These are phyloP conservation scores for Saturnispora serradocipensis DNA, from an alignment of 805 yeast species.

Conservation along the genomic window DNA sequence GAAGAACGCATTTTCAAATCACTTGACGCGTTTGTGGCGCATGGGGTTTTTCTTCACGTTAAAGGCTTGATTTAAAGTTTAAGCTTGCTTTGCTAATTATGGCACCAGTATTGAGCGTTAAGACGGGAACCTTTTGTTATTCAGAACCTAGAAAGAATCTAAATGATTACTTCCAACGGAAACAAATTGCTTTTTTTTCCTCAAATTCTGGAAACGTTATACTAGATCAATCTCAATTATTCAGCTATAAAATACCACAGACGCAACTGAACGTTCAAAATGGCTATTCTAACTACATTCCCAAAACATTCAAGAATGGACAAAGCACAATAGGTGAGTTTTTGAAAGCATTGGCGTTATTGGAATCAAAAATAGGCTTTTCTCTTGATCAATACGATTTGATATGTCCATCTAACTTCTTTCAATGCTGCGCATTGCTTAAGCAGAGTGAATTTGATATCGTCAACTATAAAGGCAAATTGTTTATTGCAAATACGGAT, in stretches of 20 bases:
- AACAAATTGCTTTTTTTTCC: conserved; percentile 8
- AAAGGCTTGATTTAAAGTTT: not conserved
- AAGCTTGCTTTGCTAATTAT: not conserved
- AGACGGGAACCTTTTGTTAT: not conserved
- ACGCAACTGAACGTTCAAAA: conserved; percentile 6
- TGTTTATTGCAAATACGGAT: conserved; percentile 10
- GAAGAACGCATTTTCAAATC: no score
- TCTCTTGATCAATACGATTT: not conserved
- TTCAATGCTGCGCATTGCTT: conserved; percentile 9
- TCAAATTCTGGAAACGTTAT: not conserved
- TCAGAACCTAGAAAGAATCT: not conserved
- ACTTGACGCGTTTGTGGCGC: not conserved
- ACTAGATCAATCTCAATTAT: conserved; percentile 3
- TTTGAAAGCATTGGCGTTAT: not conserved
- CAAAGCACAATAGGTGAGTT: conserved; percentile 8
- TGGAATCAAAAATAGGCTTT: not conserved
- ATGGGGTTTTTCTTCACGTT: not conserved
- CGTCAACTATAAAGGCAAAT: conserved; percentile 1
- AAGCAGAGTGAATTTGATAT: conserved; percentile 8
- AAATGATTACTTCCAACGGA: not conserved
- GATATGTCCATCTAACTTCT: conserved; percentile 11
- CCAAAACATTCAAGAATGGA: conserved; percentile 4
- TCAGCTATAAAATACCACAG: not conserved
- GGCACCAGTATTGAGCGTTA: not conserved
- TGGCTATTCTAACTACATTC: conserved; percentile 7